A percentile compares a stretch with the other conserved stretches of the same genome.
Evolutionary conservation across 768 basidiomycete genomes (phyloP).

Genomic region (Suillus sp.): DNA sequence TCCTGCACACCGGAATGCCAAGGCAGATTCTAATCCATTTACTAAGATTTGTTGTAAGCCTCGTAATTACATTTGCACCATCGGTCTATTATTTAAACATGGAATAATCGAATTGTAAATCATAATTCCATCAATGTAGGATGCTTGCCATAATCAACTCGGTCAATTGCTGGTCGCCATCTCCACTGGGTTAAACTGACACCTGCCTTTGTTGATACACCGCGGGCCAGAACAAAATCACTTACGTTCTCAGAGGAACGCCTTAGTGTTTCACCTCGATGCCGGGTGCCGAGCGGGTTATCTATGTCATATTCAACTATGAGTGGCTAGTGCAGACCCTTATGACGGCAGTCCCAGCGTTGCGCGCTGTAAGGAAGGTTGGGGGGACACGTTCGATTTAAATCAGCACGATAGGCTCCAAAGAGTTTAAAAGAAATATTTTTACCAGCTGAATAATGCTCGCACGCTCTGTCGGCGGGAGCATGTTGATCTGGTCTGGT

Average conservation of each 20-base stretch:
- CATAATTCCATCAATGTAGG: background rate
- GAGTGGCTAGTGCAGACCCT: conserved; percentile 6
- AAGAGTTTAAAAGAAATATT: conserved; percentile 1
- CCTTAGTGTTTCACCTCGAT: background rate
- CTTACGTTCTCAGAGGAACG: conserved; percentile 5
- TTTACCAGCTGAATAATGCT: conserved; percentile 84
- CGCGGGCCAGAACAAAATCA: background rate
- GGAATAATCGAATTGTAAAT: background rate
- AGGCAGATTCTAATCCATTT: background rate
- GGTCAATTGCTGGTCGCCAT: background rate
- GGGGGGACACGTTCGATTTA: conserved; percentile 26
- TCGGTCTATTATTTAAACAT: background rate
- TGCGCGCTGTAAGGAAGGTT: conserved; percentile 29
- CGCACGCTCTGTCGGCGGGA: conserved; percentile 73
- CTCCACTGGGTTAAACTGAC: background rate
- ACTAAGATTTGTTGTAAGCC: background rate
- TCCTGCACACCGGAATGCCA: background rate
- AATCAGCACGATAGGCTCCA: conserved; percentile 28
- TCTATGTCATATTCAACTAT: background rate
- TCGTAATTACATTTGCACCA: background rate
- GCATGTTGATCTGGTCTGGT: conserved; percentile 75
- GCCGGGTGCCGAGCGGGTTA: background rate
- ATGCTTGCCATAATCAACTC: background rate
- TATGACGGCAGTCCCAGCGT: conserved; percentile 35
- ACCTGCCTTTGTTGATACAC: background rate